These are phyloP conservation scores for Lachancea dasiensis DNA, from an alignment of 805 yeast genomes.

Conservation along the genomic window DNA sequence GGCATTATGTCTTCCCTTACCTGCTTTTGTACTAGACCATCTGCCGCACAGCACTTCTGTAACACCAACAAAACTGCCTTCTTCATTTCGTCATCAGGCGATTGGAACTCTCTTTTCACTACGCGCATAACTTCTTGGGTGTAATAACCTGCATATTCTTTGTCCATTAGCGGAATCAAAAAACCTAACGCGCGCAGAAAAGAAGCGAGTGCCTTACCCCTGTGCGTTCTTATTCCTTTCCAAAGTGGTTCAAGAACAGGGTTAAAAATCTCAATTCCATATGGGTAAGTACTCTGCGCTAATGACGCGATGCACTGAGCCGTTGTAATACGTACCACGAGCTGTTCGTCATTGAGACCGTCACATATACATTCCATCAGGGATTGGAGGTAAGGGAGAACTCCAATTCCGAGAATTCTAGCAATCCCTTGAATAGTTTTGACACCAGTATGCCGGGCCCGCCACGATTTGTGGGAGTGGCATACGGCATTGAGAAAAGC, in stretches of 20 bases:
- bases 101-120: constrained; percentile 61
- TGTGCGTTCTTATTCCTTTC: constrained; percentile 67
- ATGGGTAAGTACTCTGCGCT: constrained; percentile 80
- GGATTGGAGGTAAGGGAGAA: constrained; percentile 65
- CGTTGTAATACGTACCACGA: constrained; percentile 59
- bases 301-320: constrained; percentile 67
- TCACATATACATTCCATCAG: constrained; percentile 56
- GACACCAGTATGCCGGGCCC: constrained; percentile 78
- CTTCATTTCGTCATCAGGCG: constrained; percentile 87
- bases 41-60: constrained; percentile 57
- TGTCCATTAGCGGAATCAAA: constrained; percentile 79
- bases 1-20: constrained; percentile 48
- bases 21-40: constrained; percentile 47
- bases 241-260: constrained; percentile 67
- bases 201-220: constrained; percentile 74
- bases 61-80: constrained; percentile 63
- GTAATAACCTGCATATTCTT: constrained; percentile 72
- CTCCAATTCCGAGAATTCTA: constrained; percentile 57
- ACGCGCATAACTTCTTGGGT: constrained; percentile 67
- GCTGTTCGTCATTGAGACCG: constrained; percentile 60
- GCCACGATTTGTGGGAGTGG: constrained; percentile 69
- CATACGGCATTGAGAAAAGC: constrained; percentile 83
- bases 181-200: constrained; percentile 73
- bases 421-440: constrained; percentile 74
- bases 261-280: constrained; percentile 87